Conservation (phyloP, 2,329 filamentous ascomycete species). For the Tympanopsis confertula region DNA sequence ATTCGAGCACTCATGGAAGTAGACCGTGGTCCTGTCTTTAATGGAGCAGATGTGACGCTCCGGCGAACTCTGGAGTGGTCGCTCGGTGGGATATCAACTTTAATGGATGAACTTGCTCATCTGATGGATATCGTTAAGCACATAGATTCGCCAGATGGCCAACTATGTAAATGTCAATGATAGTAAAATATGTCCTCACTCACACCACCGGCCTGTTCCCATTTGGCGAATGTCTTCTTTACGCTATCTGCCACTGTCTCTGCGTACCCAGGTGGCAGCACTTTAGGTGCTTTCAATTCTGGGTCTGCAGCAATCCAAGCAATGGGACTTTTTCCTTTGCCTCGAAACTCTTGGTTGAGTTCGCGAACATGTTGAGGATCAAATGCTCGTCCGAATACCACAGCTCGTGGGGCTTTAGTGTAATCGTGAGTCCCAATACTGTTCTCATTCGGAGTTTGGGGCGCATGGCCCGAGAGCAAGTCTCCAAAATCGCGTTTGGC, state of each 20-base stretch:
- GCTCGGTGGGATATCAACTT: too few relatives aligned
- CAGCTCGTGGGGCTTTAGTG: constrained; percentile 9
- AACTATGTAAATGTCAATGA: too few relatives aligned
- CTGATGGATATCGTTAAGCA: too few relatives aligned
- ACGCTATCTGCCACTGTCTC: constrained; percentile 6
- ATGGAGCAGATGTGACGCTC: too few relatives aligned
- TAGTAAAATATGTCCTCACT: constrained; percentile 6
- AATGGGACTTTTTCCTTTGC: constrained; percentile 1
- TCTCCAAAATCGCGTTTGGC: constrained; percentile 2
- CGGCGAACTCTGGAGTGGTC: too few relatives aligned
- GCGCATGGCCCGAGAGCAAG: constrained; percentile 9
- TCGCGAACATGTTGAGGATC: constrained; percentile 6
- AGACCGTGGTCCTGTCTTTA: too few relatives aligned
- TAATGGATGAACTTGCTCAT: too few relatives aligned
- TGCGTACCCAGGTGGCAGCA: constrained; percentile 7
- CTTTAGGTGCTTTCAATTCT: constrained; percentile 1
- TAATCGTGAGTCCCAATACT: constrained; percentile 14
- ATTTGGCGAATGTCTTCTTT: constrained; percentile 7
- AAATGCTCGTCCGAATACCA: constrained; percentile 16
- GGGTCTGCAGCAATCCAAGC: constrained; percentile 6
- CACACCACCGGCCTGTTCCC: constrained; percentile 7
- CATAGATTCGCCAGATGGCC: too few relatives aligned
- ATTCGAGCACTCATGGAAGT: too few relatives aligned
- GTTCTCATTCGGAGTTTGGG: constrained; percentile 8
- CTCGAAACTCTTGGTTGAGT: constrained; percentile 6